A percentile compares a stretch with the other conserved stretches of the same genome.
Conservation (phyloP, 345 rosid genomes). For the Gossypium sturtianum region DNA sequence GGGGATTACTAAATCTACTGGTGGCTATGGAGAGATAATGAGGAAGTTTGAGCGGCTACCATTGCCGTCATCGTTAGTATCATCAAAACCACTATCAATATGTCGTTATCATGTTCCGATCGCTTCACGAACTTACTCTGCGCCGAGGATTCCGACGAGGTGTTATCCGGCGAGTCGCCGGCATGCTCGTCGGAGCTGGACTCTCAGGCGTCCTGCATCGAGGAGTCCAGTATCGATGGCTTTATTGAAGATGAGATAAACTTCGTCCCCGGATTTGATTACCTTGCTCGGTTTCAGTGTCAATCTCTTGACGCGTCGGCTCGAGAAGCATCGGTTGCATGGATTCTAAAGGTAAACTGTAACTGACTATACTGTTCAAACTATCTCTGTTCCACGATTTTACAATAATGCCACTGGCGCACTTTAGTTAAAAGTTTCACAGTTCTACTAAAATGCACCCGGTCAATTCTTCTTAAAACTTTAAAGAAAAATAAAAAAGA, state of each 20-base stretch:
- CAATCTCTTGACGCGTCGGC: slow-evolving; percentile 76
- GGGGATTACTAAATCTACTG: neutral
- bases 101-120: slow-evolving; percentile 56
- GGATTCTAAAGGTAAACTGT: slow-evolving; percentile 79
- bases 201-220: slow-evolving; percentile 33
- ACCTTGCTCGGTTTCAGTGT: slow-evolving; percentile 62
- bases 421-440: neutral
- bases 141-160: slow-evolving; percentile 59
- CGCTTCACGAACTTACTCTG: slow-evolving; percentile 70
- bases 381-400: neutral
- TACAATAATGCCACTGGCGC: slow-evolving; percentile 23
- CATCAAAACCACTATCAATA: slow-evolving; percentile 9
- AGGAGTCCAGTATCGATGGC: slow-evolving; percentile 64
- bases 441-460: slow-evolving; percentile 4
- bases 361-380: neutral
- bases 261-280: slow-evolving; percentile 89
- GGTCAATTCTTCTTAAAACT: too few relatives aligned
- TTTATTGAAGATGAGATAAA: slow-evolving; percentile 64
- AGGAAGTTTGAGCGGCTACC: slow-evolving; percentile 16
- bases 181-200: slow-evolving; percentile 59
- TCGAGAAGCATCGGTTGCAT: slow-evolving; percentile 82
- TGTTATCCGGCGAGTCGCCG: slow-evolving; percentile 59
- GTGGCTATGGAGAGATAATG: slow-evolving; percentile 39
- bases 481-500: neutral
- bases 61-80: neutral